A percentile compares a stretch with the other conserved stretches of the same genome.
phyloP scores from a whole-genome alignment of 495 filamentous ascomycete species.

The Chaetomium tenue region DNA sequence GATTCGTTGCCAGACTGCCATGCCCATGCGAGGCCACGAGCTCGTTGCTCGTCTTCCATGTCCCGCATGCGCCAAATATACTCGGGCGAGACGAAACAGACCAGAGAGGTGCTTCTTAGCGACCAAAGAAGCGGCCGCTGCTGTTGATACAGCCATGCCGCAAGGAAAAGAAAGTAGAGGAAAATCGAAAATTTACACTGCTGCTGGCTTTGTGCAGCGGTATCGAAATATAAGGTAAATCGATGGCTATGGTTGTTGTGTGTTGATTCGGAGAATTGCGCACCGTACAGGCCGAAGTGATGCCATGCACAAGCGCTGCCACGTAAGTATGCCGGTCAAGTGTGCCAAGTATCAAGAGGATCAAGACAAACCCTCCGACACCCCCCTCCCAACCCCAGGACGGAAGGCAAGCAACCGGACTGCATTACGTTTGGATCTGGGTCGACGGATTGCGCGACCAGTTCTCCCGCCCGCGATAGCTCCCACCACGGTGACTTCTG shows the following conservation, averaged over 20 bases:
- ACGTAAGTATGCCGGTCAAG: constrained; percentile 6
- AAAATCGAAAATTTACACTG: constrained; percentile 25
- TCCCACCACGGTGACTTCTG: constrained; percentile 29
- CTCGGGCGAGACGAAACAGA: constrained; percentile 2
- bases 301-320: constrained; percentile 1
- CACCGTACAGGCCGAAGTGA: no score
- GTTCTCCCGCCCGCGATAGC: constrained; percentile 31
- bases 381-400: background rate
- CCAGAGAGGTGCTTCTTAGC: constrained; percentile 2
- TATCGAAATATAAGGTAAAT: constrained; percentile 19
- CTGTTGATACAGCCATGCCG: constrained; percentile 17
- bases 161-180: constrained; percentile 19
- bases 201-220: constrained; percentile 10
- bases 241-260: background rate
- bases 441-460: constrained; percentile 33
- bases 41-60: background rate
- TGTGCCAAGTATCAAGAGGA: background rate
- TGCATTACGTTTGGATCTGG: constrained; percentile 31
- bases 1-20: background rate
- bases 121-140: constrained; percentile 13
- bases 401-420: no score
- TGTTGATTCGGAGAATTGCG: background rate
- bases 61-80: background rate
- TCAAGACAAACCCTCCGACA: background rate
- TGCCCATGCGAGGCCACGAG: background rate